Conservation (phyloP, 108 stramenopile genomes). For the Pseudonitzschia delicatissima region DNA sequence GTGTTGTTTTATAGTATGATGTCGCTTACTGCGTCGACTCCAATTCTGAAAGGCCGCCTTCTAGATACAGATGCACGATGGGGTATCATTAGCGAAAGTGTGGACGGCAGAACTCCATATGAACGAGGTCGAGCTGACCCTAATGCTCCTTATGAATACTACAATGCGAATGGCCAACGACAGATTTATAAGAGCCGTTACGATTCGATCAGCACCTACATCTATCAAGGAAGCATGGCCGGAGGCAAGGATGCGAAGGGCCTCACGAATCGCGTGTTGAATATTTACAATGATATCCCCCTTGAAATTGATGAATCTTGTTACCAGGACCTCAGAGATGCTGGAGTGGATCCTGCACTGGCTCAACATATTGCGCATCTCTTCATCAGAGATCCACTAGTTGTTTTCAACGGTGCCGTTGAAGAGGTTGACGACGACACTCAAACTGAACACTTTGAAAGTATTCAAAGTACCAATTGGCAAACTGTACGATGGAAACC, state of each 20-base stretch:
- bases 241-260: slow-evolving; percentile 28
- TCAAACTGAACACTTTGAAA: slow-evolving; percentile 97
- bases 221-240: slow-evolving; percentile 72
- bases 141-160: slow-evolving; percentile 55
- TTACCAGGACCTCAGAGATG: slow-evolving; percentile 68
- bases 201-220: slow-evolving; percentile 92
- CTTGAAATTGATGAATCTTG: slow-evolving; percentile 82
- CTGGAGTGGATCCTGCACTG: slow-evolving; percentile 89
- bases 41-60: slow-evolving; percentile 88
- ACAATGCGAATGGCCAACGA: slow-evolving; percentile 66
- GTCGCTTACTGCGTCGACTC: slow-evolving; percentile 96
- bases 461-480: slow-evolving; percentile 99
- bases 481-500: slow-evolving; percentile 99
- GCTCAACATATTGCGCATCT: slow-evolving; percentile 96
- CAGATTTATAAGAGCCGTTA: slow-evolving; percentile 94
- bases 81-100: slow-evolving; percentile 93
- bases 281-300: slow-evolving; percentile 93
- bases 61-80: slow-evolving; percentile 97
- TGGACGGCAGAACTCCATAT: slow-evolving; percentile 92
- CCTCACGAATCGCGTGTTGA: slow-evolving; percentile 67
- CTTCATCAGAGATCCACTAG: slow-evolving; percentile 96
- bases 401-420: slow-evolving; percentile 92
- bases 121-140: slow-evolving; percentile 82
- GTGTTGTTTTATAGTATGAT: slow-evolving; percentile 60
- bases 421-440: slow-evolving; percentile 92